Percentiles rank a stretch among this genome's conserved stretches.
These are phyloP conservation scores for Breynia disticha DNA, from an alignment of 441 rosid species.

Conservation along the genomic window DNA sequence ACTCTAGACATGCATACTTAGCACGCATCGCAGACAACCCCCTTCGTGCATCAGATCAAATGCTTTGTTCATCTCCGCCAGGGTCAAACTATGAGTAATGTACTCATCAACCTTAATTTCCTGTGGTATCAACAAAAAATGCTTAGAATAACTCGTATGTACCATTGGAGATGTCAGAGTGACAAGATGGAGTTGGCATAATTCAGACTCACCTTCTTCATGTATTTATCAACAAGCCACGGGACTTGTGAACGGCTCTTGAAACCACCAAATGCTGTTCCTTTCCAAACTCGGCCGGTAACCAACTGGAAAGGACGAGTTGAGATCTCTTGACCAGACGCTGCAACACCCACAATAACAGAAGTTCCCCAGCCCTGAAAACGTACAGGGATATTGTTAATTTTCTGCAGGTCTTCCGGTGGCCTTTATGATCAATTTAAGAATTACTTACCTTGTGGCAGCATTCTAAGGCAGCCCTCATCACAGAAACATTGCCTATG, in stretches of 20 bases:
- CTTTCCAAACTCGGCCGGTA: slow-evolving; percentile 99
- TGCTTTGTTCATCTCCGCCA: slow-evolving; percentile 74
- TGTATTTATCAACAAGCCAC: slow-evolving; percentile 92
- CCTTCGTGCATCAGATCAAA: slow-evolving; percentile 88
- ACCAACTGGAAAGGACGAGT: slow-evolving; percentile 97
- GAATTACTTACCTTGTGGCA: slow-evolving; percentile 70
- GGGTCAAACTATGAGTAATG: slow-evolving; percentile 63
- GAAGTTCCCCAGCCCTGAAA: slow-evolving; percentile 97
- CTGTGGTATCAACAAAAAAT: slow-evolving; percentile 21
- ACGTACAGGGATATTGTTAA: slow-evolving; percentile 8
- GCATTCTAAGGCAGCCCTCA: slow-evolving; percentile 96
- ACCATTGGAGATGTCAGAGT: background rate
- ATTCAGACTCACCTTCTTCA: slow-evolving; percentile 57
- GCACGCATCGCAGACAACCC: slow-evolving; percentile 83
- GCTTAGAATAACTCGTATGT: background rate
- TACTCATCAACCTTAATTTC: slow-evolving; percentile 96
- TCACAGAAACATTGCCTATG: slow-evolving; percentile 82
- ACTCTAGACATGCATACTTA: slow-evolving; percentile 30
- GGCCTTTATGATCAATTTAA: slow-evolving; percentile 2
- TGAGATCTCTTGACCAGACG: slow-evolving; percentile 92
- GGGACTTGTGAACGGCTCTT: slow-evolving; percentile 99
- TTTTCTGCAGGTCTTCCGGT: background rate
- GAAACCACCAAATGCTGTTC: slow-evolving; percentile 98
- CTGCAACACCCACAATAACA: slow-evolving; percentile 92
- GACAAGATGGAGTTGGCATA: background rate